Evolutionary conservation across 768 basidiomycete species (phyloP), one percentile per base, ranked within the genome.

Genomic region (Boletus rufocinnamomeus): DNA sequence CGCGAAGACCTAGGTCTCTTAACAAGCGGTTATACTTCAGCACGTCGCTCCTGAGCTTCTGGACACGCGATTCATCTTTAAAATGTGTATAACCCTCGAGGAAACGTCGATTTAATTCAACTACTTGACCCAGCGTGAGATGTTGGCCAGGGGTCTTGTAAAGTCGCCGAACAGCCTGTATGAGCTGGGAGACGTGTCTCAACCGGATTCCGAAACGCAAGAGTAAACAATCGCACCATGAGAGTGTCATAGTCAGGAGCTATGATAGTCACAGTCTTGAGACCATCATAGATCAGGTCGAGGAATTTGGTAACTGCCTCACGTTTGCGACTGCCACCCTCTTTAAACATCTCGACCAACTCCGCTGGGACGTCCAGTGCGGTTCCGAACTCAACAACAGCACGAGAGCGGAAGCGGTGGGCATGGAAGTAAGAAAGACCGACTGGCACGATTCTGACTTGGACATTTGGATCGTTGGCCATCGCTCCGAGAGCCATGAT

Each of bases 401-500:
- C 97, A 56, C 97, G 86, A 16, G 95, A 97, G 35, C 97, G 88
- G 79, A 98, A 99, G 61, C 88, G 87, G 76, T 88, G 84, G 1
- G 86, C 83, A 71, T 88, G 87, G 71, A 89, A 88, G 65, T 89
- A 88, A 35, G 84, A 85, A 28, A 89, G 68, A 67, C 89, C 84
- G 71, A 94, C 86, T 70, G 95, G 86, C 70, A 95, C 95, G 61
- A 99, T 93, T 72, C 93, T 91, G 69, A 99, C 94, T 62, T 86
- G 84, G 37, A 95, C 79, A 57, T 78, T 84, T 6, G 94, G 87
- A 70, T 98, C 85, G 60, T 90, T 89, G 11, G 92, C 92, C 93
- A 98, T 96, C 6, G 97, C 95, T 27, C 97, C 97, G 10, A 99
- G 82, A 25, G 97, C 95, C 95, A 99, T 98, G 66, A 98, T 84